Percentiles rank a stretch among this genome's conserved stretches.
Conservation (phyloP, 1,139 yeast genomes). For the Tardiomyces digboiensis region DNA sequence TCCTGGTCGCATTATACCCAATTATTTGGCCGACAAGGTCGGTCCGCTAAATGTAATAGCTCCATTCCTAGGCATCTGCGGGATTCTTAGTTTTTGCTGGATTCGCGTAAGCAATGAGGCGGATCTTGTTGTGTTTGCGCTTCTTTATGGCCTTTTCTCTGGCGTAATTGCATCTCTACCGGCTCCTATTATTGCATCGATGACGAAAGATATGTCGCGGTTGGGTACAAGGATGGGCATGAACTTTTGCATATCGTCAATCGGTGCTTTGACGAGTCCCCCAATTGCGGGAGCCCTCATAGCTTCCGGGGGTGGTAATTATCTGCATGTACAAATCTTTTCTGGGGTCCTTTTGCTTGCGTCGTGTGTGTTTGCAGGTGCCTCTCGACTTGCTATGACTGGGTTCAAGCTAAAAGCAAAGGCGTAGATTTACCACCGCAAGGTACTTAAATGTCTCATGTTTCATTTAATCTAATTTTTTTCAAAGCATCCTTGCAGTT, state of each 20-base stretch:
- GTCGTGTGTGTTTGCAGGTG: neutral
- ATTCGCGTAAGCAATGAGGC: conserved; percentile 4
- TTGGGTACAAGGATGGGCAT: conserved; percentile 43
- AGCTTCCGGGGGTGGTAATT: conserved; percentile 9
- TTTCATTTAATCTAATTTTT: too few relatives aligned
- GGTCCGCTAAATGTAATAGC: conserved; percentile 38
- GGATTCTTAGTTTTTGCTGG: conserved; percentile 12
- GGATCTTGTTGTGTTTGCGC: conserved; percentile 19
- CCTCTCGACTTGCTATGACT: neutral
- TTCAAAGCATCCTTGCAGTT: too few relatives aligned
- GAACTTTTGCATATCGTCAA: conserved; percentile 42
- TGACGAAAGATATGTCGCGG: conserved; percentile 18
- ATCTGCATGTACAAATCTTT: conserved; percentile 3
- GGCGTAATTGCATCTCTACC: conserved; percentile 35
- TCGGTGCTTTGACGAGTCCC: conserved; percentile 41
- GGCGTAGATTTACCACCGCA: too few relatives aligned
- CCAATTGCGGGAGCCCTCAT: conserved; percentile 43
- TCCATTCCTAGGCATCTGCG: conserved; percentile 20
- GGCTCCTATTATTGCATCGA: conserved; percentile 26
- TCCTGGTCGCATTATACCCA: conserved; percentile 42
- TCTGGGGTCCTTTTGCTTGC: neutral
- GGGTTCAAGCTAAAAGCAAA: neutral
- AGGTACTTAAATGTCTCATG: too few relatives aligned
- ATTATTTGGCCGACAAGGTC: conserved; percentile 34
- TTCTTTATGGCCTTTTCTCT: conserved; percentile 40